Percentiles rank a stretch among this genome's conserved stretches.
These are phyloP conservation scores for Diaporthe eres DNA, from an alignment of 2,329 filamentous ascomycete genomes.

Conservation along the genomic window DNA sequence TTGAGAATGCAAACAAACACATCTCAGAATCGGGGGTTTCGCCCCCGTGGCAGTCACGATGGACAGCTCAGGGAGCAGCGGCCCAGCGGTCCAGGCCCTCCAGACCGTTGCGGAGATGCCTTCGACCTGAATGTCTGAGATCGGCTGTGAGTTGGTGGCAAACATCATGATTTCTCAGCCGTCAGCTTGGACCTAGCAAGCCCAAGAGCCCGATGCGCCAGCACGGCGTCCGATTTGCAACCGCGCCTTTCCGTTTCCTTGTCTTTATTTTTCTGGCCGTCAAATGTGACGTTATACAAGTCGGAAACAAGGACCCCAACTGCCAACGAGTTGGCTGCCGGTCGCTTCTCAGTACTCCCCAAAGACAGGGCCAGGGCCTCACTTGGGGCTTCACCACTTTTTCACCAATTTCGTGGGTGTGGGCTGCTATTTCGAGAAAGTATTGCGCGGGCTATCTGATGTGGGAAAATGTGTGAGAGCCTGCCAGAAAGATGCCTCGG, in stretches of 20 bases:
- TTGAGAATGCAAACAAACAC: neutral
- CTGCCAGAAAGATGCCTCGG: neutral
- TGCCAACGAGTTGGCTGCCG: neutral
- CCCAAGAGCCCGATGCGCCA: conserved; percentile 19
- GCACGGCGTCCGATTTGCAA: neutral
- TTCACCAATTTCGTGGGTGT: neutral
- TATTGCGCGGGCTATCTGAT: neutral
- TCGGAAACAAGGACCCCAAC: neutral
- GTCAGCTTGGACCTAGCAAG: conserved; percentile 6
- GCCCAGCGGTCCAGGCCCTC: conserved; percentile 5
- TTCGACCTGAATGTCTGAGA: neutral
- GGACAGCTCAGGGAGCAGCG: neutral
- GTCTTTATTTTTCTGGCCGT: neutral
- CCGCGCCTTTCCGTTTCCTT: neutral
- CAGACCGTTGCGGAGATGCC: neutral
- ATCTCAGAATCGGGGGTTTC: neutral
- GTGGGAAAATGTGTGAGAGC: neutral
- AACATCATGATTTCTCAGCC: neutral
- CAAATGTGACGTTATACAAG: conserved; percentile 15
- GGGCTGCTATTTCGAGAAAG: neutral
- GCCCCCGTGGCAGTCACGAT: neutral
- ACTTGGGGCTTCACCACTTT: neutral
- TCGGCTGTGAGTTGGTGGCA: conserved; percentile 17
- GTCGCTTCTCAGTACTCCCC: neutral
- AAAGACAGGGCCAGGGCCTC: neutral